Conservation (phyloP, 192 early-diverging fungal genomes). For the Chytriomyces sp. region DNA sequence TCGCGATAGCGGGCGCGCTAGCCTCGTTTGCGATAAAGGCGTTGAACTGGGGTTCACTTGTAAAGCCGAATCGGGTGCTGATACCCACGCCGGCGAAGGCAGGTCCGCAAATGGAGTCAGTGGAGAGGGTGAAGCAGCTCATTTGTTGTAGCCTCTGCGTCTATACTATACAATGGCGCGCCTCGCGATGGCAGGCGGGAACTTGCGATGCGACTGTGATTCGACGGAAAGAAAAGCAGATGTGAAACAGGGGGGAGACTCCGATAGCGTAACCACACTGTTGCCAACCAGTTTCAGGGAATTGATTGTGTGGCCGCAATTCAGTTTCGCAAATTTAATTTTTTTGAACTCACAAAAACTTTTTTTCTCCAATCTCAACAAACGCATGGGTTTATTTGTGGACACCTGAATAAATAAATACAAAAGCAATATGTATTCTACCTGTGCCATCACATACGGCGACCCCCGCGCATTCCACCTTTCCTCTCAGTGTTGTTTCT, state of each 20-base stretch:
- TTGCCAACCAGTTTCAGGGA: no score
- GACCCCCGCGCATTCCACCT: background rate
- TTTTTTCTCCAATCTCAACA: background rate
- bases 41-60: background rate
- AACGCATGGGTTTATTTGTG: background rate
- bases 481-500: background rate
- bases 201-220: no score
- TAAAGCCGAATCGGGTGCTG: conserved; percentile 1
- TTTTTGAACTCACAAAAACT: background rate
- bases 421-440: background rate
- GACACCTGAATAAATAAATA: background rate
- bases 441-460: background rate
- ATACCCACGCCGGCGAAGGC: background rate
- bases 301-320: no score
- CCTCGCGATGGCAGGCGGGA: no score
- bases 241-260: no score
- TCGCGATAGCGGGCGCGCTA: background rate
- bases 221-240: no score
- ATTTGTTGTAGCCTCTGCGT: background rate
- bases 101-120: background rate
- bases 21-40: background rate
- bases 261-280: no score
- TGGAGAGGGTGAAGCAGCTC: background rate
- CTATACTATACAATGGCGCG: no score
- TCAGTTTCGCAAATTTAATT: no score